Base-by-base conservation (phyloP, 2,329 filamentous ascomycete genomes). In the Thermomyces lanuginosus region DNA sequence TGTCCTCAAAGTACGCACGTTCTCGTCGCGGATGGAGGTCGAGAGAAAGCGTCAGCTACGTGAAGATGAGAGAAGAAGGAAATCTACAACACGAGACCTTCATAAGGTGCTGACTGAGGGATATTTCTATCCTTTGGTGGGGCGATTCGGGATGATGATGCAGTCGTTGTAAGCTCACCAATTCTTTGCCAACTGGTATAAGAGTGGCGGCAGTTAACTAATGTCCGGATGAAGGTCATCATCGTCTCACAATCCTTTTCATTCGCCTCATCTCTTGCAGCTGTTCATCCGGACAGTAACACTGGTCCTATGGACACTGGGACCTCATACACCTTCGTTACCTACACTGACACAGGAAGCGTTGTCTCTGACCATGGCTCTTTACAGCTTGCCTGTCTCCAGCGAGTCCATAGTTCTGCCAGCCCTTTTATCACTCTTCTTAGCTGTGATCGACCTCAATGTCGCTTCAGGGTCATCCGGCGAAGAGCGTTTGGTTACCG, bases 91-190 rank as follows among this genome's bases (percentile, higher is more conserved):
- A 7, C 92, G 92, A 44, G 74, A 74, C 6, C 72, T 92, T 0
- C 76, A 84, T 20, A 70, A 74, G 26, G 59, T 92, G 14, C 69
- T 95, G 14, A 67, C 73, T 0, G 62, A 72, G 0, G 68, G 66
- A 9, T 89, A 93, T 60, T 93, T 95, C 66, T 78, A 77, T 36
- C 86, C 89, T 0, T 62, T 98, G 6, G 76, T 77, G 0, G 77
- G 76, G 1, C 74, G 81, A 21, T 91, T 89, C 54, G 78, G 76
- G 45, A 63, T 77, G 35, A 53, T 68, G 35, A 44, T 65, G 16
- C 66, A 66, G 36, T 50, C 46, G n/a, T n/a, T n/a, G n/a, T n/a
- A n/a, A 73, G 59, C 11, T 53, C 55, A 58, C 63, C 47, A 43
- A 44, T 47, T 28, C 10, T 10, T 2, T 6, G 25, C 4, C 8